Percentiles rank a stretch among this genome's conserved stretches.
These are phyloP conservation scores for Hysterium pulicare DNA, from an alignment of 2,329 filamentous ascomycete genomes.

Conservation along the genomic window DNA sequence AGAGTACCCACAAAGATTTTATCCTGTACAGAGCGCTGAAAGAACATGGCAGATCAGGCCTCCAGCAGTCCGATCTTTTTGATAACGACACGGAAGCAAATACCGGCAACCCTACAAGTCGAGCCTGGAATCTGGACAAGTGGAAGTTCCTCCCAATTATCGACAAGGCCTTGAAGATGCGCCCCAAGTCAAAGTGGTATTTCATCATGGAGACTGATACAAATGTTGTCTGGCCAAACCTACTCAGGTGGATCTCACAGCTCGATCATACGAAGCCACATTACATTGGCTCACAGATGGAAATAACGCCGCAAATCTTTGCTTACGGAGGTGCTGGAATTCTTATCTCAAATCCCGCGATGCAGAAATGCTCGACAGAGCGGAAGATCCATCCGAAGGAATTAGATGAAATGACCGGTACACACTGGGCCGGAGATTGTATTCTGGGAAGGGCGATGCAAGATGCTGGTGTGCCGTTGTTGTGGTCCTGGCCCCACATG, in stretches of 20 bases:
- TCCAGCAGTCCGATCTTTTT: slow-evolving; percentile 29
- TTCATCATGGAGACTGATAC: slow-evolving; percentile 39
- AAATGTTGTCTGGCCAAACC: slow-evolving; percentile 38
- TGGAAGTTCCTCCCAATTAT: slow-evolving; percentile 59
- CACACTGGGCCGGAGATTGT: slow-evolving; percentile 45
- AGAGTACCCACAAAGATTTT: slow-evolving; percentile 48
- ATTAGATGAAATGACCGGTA: slow-evolving; percentile 33
- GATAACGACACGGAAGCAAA: slow-evolving; percentile 32
- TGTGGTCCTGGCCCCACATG: slow-evolving; percentile 43
- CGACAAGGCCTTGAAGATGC: slow-evolving; percentile 46
- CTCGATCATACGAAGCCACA: slow-evolving; percentile 36
- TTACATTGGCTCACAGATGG: slow-evolving; percentile 39
- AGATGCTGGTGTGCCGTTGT: slow-evolving; percentile 32
- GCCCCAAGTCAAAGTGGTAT: slow-evolving; percentile 37
- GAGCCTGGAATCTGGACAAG: slow-evolving; percentile 55
- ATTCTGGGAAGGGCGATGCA: slow-evolving; percentile 38
- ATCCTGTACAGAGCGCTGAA: slow-evolving; percentile 50
- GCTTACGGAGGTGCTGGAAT: slow-evolving; percentile 47
- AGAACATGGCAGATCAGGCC: slow-evolving; percentile 42
- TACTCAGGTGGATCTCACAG: slow-evolving; percentile 41
- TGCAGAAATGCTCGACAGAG: slow-evolving; percentile 43
- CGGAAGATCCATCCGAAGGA: slow-evolving; percentile 25
- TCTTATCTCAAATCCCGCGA: slow-evolving; percentile 49
- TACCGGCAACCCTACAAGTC: slow-evolving; percentile 32
- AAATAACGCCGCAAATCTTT: slow-evolving; percentile 34